Evolutionary conservation across 108 stramenopile genomes (phyloP).

Genomic region (Cyclotella sp.): DNA sequence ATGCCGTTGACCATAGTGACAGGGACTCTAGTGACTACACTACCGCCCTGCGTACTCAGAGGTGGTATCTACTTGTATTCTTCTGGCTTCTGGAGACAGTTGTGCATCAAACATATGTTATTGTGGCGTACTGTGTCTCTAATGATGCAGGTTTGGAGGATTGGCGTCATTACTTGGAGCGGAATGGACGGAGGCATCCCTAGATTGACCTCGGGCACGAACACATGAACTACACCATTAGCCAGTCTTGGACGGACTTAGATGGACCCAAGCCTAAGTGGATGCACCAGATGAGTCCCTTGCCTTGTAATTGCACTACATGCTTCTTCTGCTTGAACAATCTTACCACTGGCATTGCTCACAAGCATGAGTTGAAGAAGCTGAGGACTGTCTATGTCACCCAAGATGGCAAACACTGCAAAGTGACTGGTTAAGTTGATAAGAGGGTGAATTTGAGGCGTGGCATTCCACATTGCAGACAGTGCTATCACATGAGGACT

Average conservation of each 20-base stretch:
- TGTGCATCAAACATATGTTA: neutral
- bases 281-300: neutral
- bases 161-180: conserved; percentile 9
- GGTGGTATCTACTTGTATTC: conserved; percentile 17
- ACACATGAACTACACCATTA: conserved; percentile 3
- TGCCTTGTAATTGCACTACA: conserved; percentile 14
- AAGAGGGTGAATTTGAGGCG: neutral
- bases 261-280: conserved; percentile 6
- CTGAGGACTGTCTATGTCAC: neutral
- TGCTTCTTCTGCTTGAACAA: conserved; percentile 32
- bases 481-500: neutral
- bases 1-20: conserved; percentile 1
- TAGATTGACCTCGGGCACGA: conserved; percentile 14
- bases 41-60: neutral
- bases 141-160: neutral
- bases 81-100: conserved; percentile 12
- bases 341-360: conserved; percentile 2
- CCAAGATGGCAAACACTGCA: neutral
- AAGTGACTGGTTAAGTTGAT: neutral
- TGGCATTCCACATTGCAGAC: neutral
- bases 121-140: neutral
- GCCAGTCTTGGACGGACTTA: conserved; percentile 3
- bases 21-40: conserved; percentile 20
- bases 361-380: neutral
- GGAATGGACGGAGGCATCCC: neutral